A percentile compares a stretch with the other conserved stretches of the same genome.
Evolutionary conservation across 108 stramenopile genomes (phyloP).

Genomic region (Cyclotella atomus): DNA sequence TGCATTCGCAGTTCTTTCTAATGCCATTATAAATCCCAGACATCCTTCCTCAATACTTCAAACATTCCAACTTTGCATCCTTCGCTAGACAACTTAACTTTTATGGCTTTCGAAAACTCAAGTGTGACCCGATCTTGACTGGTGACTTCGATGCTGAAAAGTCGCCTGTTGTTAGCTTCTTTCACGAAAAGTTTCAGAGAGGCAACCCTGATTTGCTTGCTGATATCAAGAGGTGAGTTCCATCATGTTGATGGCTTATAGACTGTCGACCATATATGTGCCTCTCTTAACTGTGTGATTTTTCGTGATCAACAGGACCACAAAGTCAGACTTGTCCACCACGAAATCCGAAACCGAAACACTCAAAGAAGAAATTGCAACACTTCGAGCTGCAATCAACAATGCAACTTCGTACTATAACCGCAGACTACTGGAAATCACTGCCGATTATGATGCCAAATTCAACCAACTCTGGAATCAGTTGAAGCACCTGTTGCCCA

Average conservation of each 20-base stretch:
- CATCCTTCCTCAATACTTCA: conserved; percentile 76
- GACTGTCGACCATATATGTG: too few relatives aligned
- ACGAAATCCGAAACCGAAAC: conserved; percentile 75
- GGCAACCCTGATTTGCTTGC: conserved; percentile 67
- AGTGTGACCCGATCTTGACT: conserved; percentile 69
- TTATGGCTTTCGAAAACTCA: conserved; percentile 77
- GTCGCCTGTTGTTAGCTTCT: conserved; percentile 67
- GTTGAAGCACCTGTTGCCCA: background rate
- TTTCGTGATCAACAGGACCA: conserved; percentile 45
- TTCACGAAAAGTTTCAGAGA: conserved; percentile 77
- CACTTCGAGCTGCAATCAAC: conserved; percentile 3
- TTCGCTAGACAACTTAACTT: conserved; percentile 82
- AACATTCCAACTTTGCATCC: conserved; percentile 77
- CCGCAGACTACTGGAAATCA: conserved; percentile 33
- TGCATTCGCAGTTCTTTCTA: too few relatives aligned
- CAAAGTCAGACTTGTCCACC: conserved; percentile 70
- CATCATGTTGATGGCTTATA: conserved; percentile 32
- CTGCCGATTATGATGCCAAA: conserved; percentile 49
- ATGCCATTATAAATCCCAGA: too few relatives aligned
- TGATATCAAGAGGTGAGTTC: conserved; percentile 61
- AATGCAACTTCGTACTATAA: conserved; percentile 26
- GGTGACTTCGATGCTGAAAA: conserved; percentile 66
- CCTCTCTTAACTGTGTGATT: too few relatives aligned
- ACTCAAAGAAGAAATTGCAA: conserved; percentile 56
- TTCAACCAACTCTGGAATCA: conserved; percentile 51